A percentile compares a stretch with the other conserved stretches of the same genome.
Evolutionary conservation across 2,329 filamentous ascomycete species (phyloP).

Genomic region (Biscogniauxia mediterranea): DNA sequence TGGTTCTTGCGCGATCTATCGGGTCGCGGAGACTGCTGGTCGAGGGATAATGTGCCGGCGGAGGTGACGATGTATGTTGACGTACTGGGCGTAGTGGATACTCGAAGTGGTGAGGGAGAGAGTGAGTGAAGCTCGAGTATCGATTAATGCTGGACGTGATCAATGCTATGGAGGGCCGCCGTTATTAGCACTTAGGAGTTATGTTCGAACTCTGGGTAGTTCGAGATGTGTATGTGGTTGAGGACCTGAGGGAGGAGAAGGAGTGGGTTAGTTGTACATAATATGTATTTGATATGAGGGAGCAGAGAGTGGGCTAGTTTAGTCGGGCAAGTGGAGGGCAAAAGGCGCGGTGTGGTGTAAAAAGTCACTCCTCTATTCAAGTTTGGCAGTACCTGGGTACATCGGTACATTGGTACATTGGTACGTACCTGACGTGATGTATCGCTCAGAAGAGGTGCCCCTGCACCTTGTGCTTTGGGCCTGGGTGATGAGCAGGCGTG

Average conservation of each 20-base stretch:
- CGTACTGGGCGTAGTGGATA: constrained; percentile 18
- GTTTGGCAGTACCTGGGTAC: constrained; percentile 17
- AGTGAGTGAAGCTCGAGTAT: constrained; percentile 6
- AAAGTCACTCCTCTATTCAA: constrained; percentile 17
- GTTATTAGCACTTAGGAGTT: constrained; percentile 18
- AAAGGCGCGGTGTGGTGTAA: constrained; percentile 31
- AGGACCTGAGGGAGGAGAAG: constrained; percentile 18
- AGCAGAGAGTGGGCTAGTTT: constrained; percentile 15
- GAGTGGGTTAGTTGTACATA: constrained; percentile 36
- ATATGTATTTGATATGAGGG: constrained; percentile 32
- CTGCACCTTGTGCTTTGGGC: constrained; percentile 6
- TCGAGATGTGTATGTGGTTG: constrained; percentile 21
- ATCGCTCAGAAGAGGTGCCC: constrained; percentile 4
- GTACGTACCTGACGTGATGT: constrained; percentile 11
- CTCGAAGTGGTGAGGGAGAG: constrained; percentile 12
- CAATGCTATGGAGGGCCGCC: constrained; percentile 21
- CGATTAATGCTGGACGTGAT: constrained; percentile 21
- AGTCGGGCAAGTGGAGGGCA: constrained; percentile 25
- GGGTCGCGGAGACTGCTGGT: constrained; percentile 8
- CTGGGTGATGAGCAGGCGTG: constrained; percentile 13
- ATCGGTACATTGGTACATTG: constrained; percentile 6
- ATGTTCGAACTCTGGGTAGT: constrained; percentile 21
- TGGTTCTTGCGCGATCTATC: constrained; percentile 8
- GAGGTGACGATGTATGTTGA: constrained; percentile 13
- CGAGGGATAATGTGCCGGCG: constrained; percentile 8